These are phyloP conservation scores for Yarrowia bubula DNA, from an alignment of 805 yeast species.

Conservation along the genomic window DNA sequence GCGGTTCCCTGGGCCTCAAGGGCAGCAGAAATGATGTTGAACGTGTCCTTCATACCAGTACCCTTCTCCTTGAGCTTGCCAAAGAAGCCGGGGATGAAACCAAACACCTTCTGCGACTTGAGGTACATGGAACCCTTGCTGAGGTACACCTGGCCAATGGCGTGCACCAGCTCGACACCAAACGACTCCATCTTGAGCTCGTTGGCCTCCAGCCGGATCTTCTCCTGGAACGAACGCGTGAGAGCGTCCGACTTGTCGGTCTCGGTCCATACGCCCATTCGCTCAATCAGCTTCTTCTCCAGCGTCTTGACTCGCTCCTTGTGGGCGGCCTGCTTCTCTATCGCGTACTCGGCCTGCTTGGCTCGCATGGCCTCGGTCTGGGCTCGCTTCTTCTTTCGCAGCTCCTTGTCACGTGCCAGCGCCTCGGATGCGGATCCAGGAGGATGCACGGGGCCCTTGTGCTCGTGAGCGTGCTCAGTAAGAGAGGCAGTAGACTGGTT, in stretches of 20 bases:
- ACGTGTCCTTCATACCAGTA: conserved; percentile 76
- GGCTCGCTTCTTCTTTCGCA: conserved; percentile 38
- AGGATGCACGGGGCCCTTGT: background rate
- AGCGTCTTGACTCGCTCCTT: conserved; percentile 63
- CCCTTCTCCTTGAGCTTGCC: conserved; percentile 83
- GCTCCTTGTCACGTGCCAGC: conserved; percentile 32
- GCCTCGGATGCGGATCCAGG: conserved; percentile 25
- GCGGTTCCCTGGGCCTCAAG: conserved; percentile 80
- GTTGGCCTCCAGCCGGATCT: conserved; percentile 79
- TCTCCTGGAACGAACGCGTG: conserved; percentile 57
- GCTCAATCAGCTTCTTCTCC: conserved; percentile 54
- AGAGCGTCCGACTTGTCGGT: conserved; percentile 64
- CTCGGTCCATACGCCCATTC: conserved; percentile 56
- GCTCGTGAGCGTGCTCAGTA: background rate
- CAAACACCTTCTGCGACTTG: conserved; percentile 76
- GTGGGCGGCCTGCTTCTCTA: conserved; percentile 65
- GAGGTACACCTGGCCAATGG: conserved; percentile 77
- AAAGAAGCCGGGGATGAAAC: conserved; percentile 73
- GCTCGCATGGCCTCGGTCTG: conserved; percentile 47
- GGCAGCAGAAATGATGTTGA: conserved; percentile 76
- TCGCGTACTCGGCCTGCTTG: conserved; percentile 66
- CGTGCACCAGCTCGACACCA: conserved; percentile 77
- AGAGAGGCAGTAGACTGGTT: background rate
- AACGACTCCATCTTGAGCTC: conserved; percentile 91
- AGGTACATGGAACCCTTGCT: conserved; percentile 71